Evolutionary conservation across 495 filamentous ascomycete species (phyloP).

Genomic region (Hypoxylon lienhwacheense): DNA sequence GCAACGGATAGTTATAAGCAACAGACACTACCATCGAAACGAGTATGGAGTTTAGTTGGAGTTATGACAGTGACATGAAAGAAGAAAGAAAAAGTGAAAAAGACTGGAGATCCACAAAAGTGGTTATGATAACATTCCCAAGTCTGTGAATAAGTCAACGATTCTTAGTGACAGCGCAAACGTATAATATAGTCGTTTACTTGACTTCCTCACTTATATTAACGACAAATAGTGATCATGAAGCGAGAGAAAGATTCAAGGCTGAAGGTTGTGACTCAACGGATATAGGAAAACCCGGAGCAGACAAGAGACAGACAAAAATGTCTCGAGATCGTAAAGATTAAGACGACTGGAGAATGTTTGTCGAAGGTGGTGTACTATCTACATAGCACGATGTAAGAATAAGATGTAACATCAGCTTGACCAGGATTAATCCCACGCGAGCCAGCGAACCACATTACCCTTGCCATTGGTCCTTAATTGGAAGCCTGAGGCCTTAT

Average conservation of each 20-base stretch:
- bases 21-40: not conserved
- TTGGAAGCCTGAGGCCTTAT: constrained; percentile 14
- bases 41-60: too few relatives aligned
- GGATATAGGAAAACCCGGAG: not conserved
- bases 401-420: constrained; percentile 29
- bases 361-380: constrained; percentile 4
- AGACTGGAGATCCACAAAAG: not conserved
- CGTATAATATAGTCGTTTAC: too few relatives aligned
- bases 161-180: constrained; percentile 1
- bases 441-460: constrained; percentile 25
- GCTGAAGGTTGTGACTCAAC: too few relatives aligned
- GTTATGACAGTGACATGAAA: too few relatives aligned
- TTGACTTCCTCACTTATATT: too few relatives aligned
- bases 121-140: constrained; percentile 12
- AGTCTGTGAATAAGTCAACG: not conserved
- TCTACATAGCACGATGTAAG: constrained; percentile 18
- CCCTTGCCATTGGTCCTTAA: constrained; percentile 26
- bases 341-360: not conserved
- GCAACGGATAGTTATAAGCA: not conserved
- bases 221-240: not conserved
- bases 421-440: constrained; percentile 32
- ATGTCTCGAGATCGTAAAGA: constrained; percentile 8
- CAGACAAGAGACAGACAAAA: constrained; percentile 5
- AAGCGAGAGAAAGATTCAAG: not conserved
- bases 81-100: not conserved